Conservation (phyloP, 192 early-diverging fungal genomes). For the Coemansia erecta region DNA sequence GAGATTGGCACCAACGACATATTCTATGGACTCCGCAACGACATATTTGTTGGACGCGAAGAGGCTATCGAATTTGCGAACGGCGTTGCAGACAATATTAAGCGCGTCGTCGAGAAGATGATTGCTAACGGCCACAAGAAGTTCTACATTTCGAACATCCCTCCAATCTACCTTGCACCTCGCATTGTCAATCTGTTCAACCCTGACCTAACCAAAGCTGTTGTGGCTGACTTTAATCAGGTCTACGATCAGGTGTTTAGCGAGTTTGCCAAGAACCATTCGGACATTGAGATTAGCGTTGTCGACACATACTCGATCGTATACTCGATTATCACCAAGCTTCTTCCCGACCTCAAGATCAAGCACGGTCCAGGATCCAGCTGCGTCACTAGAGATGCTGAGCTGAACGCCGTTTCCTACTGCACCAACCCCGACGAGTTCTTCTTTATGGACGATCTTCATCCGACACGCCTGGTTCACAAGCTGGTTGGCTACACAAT, state of each 20-base stretch:
- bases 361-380: slow-evolving; percentile 8
- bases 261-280: slow-evolving; percentile 9
- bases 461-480: slow-evolving; percentile 7
- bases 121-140: slow-evolving; percentile 4
- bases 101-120: background rate
- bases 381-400: background rate
- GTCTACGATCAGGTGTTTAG: slow-evolving; percentile 1
- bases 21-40: slow-evolving; percentile 1
- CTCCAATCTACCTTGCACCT: slow-evolving; percentile 9
- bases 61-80: slow-evolving; percentile 4
- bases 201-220: background rate
- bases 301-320: slow-evolving; percentile 5
- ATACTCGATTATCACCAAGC: slow-evolving; percentile 2
- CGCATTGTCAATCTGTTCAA: slow-evolving; percentile 1
- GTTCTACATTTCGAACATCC: slow-evolving; percentile 11
- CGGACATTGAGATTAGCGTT: slow-evolving; percentile 2
- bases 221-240: background rate
- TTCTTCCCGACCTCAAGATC: slow-evolving; percentile 8
- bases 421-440: slow-evolving; percentile 14
- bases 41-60: background rate
- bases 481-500: background rate
- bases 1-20: slow-evolving; percentile 22
- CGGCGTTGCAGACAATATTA: slow-evolving; percentile 1
- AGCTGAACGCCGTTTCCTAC: slow-evolving; percentile 1
- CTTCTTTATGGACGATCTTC: background rate